phyloP scores from a whole-genome alignment of 2,329 filamentous ascomycete genomes.

The Fusarium vanettenii region DNA sequence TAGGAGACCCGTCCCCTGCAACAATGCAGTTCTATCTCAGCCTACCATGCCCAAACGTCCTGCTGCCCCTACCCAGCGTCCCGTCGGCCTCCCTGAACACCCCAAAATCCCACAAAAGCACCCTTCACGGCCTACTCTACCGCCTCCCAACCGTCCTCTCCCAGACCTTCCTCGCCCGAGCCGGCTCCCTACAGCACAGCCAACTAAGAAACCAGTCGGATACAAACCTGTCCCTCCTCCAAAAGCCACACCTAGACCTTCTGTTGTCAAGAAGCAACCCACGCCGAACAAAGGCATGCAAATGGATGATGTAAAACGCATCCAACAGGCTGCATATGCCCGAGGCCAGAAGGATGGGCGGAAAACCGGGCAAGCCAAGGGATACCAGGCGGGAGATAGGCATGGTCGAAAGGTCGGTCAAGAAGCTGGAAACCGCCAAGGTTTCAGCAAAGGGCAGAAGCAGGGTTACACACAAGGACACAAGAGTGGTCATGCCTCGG shows the following conservation, averaged over 20 bases:
- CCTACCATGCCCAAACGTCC: not conserved
- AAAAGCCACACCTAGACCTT: not conserved
- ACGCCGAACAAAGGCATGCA: conserved; percentile 16
- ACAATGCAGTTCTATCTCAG: not conserved
- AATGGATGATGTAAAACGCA: conserved; percentile 14
- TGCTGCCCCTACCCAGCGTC: not conserved
- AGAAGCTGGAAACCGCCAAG: not conserved
- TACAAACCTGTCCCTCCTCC: conserved; percentile 15
- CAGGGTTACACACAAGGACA: not conserved
- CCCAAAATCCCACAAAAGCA: not conserved
- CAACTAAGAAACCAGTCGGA: not conserved
- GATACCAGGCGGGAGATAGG: not conserved
- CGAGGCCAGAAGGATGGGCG: not conserved
- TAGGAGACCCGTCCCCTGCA: not conserved
- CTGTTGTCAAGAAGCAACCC: conserved; percentile 15
- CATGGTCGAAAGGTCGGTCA: not conserved
- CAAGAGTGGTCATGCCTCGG: not conserved
- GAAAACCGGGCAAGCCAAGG: not conserved
- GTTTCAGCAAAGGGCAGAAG: not conserved
- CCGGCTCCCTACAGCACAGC: conserved; percentile 5
- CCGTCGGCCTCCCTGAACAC: not conserved
- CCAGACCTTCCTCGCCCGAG: not conserved
- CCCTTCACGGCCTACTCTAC: not conserved
- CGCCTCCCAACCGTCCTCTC: not conserved
- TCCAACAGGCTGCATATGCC: conserved; percentile 8